Base-by-base conservation (phyloP, 345 rosid genomes). In the Turritis glabra region DNA sequence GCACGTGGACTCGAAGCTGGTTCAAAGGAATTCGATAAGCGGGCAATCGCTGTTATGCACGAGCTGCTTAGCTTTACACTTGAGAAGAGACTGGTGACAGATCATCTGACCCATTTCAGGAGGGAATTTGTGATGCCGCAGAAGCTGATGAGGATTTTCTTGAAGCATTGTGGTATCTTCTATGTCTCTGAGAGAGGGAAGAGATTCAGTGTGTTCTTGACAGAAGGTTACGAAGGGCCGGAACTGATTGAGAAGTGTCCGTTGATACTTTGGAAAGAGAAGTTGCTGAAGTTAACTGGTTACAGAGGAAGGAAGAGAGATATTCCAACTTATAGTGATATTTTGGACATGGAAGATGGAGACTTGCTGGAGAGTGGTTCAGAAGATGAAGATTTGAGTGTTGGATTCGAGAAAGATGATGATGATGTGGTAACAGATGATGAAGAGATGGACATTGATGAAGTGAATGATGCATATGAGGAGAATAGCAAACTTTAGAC, bases 181-280 rank as follows among this genome's bases (percentile, higher is more conserved):
- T 90, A 93, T 56, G 98, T 93, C 58, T 91, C 94, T 0, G 97
- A 91, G 80, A 88, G 97, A 72, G 98, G 98, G 38, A 93, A 91
- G 81, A 88, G 97, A 69, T 89, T 91, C 68, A 89, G 96, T 47
- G 97, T 87, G 73, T 93, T 85, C 79, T 80, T 93, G 72, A 93
- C 86, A 14, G 96, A 86, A 83, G 94, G 85, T 54, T 89, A 88
- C 58, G 83, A 93, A 51, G 91, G 89, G 14, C 69, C 75, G 4
- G 88, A 89, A 72, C 88, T 91, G 71, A 82, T 89, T 60, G 83
- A 82, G 73, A 93, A 88, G 58, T 74, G 84, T 30, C 85, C 86
- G 19, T 77, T 87, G 76, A 81, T 91, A 35, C 60, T 80, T 23
- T 91, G 96, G 94, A 93, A 84, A 81, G 96, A 89, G 79, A 93